Evolutionary conservation across 1,139 yeast species (phyloP), one percentile per base, ranked within the genome.

Genomic region (Kluyveromyces marxianus): DNA sequence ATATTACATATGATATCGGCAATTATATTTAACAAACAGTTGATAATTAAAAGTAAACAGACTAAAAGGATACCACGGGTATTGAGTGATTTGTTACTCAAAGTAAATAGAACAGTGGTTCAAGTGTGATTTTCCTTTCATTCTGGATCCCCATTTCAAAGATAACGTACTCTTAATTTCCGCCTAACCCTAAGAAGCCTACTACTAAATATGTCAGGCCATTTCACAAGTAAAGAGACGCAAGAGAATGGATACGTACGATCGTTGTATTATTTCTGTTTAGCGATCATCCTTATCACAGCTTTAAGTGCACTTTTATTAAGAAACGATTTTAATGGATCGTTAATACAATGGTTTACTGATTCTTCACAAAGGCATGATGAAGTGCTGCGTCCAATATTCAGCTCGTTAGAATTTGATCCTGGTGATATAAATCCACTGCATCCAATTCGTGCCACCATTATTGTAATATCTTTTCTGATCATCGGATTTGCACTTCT

Each of bases 371-470:
- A 4, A 35, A 10, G 10, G 10, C 10, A 7, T 4, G 3, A 2
- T 21, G 41, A 37, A 29, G 32, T 10, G 2, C 25, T 7, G 7
- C 4, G 24, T n/a, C 48, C 52, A 10, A 41, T 51, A 3, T 50
- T 57, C 38, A 48, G 48, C 7, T 36, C 48, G 7, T 39, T 49
- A 3, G 51, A 50, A 29, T 51, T 50, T 28, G 53, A 54, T 24
- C 59, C 59, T 24, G 56, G 50, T 7, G 57, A 53, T 42, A 53
- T 52, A 4, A 59, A 60, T 36, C 52, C 56, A 1, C 49, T 56
- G 27, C 48, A 54, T 35, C 39, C 44, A n/a, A 33, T 35, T 4
- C 47, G 57, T 28, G 43, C 57, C 38, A 36, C 52, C 14, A 26
- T 49, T 3, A 54, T 58, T 33, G 35, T 49, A 4, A 29, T 54